Conservation (phyloP, 306 rosid genomes). For the Trifolium pratense region DNA sequence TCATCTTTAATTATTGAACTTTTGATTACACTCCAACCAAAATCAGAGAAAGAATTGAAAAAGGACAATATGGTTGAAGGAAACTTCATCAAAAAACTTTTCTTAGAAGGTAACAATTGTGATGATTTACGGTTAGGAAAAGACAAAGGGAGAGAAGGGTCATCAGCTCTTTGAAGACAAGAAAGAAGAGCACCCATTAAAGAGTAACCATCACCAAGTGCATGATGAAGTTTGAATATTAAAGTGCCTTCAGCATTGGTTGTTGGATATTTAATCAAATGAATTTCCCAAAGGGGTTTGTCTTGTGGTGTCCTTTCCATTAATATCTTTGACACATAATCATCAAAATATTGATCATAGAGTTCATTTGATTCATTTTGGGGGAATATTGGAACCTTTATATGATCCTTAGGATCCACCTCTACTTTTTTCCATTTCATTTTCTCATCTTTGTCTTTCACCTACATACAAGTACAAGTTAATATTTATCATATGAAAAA, state of each 20-base stretch:
- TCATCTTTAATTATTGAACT: constrained; percentile 51
- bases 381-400: constrained; percentile 50
- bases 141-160: constrained; percentile 62
- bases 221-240: constrained; percentile 63
- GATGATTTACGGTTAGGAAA: constrained; percentile 47
- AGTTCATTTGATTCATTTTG: constrained; percentile 34
- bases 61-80: constrained; percentile 26
- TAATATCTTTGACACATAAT: constrained; percentile 44
- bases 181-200: constrained; percentile 66
- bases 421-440: constrained; percentile 60
- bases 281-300: constrained; percentile 67
- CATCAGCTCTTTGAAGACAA: constrained; percentile 56
- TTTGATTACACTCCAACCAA: constrained; percentile 47
- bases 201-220: constrained; percentile 74
- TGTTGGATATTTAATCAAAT: constrained; percentile 64
- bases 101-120: neutral
- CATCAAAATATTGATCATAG: constrained; percentile 49
- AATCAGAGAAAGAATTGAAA: constrained; percentile 43
- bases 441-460: constrained; percentile 41
- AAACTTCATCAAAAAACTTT: constrained; percentile 1
- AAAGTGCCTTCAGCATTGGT: constrained; percentile 48
- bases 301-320: constrained; percentile 36
- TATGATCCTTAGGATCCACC: constrained; percentile 52
- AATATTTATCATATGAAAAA: neutral
- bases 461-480: constrained; percentile 33